Evolutionary conservation across 1,139 yeast species (phyloP), one percentile per base, ranked within the genome.

Genomic region (Blastobotrys malaysiensis): DNA sequence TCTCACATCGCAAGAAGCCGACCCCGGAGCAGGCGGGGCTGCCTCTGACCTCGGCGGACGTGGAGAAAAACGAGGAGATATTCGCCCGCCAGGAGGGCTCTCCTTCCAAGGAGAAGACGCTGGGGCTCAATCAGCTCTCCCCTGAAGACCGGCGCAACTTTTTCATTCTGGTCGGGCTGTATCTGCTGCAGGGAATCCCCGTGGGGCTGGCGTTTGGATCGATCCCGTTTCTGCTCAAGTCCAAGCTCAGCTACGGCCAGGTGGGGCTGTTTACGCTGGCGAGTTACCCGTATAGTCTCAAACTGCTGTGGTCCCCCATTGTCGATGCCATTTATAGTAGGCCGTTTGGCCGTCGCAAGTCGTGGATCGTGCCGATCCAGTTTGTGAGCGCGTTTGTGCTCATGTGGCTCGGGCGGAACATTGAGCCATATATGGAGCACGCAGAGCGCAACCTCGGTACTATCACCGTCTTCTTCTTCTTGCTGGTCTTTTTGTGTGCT

Each of bases 121-220:
- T 55, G 18, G 48, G 54, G 13, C 48, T 63, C 52, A 44, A 55
- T 20, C 64, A 67, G 48, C 62, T 71, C 45, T 59, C 62, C 3
- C 61, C 62, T 1, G 55, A 59, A 9, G 75, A 71, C 56, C 61
- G 71, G 22, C 86, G 86, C 18, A 88, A 91, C 54, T 93, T 93
- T 66, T 72, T 78, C 46, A 77, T 91, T 14, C 73, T 93, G 53
- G 84, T 88, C 9, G 65, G 86, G 7, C 72, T 93, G 26, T 93
- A 93, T 65, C 73, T 90, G 48, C 77, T 91, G 11, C 99, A 93
- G 69, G 99, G 99, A 22, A 84, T 93, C 3, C 99, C 99, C 0
- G 95, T 91, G 14, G 99, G 99, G 0, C 72, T 93, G 46, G 96
- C 97, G 1, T 90, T 93, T 73, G 99, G 99, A 2, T 86, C 96